Evolutionary conservation across 768 basidiomycete species (phyloP).

Genomic region (Filobasidium floriforme): DNA sequence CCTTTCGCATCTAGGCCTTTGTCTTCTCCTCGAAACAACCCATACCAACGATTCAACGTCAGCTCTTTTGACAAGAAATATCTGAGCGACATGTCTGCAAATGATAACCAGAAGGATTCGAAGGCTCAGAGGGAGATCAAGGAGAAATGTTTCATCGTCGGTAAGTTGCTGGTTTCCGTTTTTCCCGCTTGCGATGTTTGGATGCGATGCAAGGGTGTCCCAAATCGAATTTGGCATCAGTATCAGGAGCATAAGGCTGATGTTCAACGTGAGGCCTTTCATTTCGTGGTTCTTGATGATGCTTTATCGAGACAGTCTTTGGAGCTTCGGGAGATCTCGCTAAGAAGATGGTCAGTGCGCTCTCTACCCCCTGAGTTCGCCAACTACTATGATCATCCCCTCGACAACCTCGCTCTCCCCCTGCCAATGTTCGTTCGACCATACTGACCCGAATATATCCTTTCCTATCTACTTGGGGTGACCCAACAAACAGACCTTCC

Average conservation of each 20-base stretch:
- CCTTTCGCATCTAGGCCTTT: background rate
- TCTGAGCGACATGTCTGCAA: background rate
- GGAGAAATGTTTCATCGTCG: conserved; percentile 20
- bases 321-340: conserved; percentile 29
- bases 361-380: too few relatives aligned
- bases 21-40: background rate
- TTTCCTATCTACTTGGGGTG: too few relatives aligned
- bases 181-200: too few relatives aligned
- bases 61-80: background rate
- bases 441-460: too few relatives aligned
- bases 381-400: too few relatives aligned
- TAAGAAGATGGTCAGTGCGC: conserved; percentile 25
- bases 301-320: conserved; percentile 21
- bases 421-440: too few relatives aligned
- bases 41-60: background rate
- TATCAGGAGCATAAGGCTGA: too few relatives aligned
- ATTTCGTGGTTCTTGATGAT: background rate
- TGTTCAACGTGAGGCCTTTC: too few relatives aligned
- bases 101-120: background rate
- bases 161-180: background rate
- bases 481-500: conserved; percentile 19
- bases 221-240: too few relatives aligned
- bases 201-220: too few relatives aligned
- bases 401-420: too few relatives aligned
- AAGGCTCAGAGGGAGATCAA: conserved; percentile 16